phyloP scores from a whole-genome alignment of 179 eudicot species.

The Beta corolliflora region DNA sequence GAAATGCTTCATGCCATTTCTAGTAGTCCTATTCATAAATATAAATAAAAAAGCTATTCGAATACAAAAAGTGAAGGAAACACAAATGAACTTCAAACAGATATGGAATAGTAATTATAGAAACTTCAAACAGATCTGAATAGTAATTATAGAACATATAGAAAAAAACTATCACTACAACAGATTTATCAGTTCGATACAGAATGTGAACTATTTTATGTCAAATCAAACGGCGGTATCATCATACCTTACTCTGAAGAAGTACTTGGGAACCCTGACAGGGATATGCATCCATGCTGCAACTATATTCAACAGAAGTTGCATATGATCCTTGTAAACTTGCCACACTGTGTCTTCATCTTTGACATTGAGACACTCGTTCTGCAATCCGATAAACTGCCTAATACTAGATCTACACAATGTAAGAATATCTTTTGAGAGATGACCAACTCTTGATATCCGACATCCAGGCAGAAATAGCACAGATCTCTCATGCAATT shows the following conservation, averaged over 20 bases:
- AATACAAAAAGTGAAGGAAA: neutral
- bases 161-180: neutral
- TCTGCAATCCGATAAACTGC: constrained; percentile 42
- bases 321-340: constrained; percentile 33
- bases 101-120: neutral
- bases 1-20: neutral
- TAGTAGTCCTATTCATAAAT: neutral
- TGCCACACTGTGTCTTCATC: constrained; percentile 28
- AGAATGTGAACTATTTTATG: neutral
- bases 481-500: constrained; percentile 36
- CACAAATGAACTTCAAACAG: neutral
- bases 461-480: constrained; percentile 33
- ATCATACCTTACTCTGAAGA: constrained; percentile 75
- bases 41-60: neutral
- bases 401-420: constrained; percentile 50
- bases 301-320: constrained; percentile 43
- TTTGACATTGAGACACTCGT: constrained; percentile 27
- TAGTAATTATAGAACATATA: neutral
- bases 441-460: constrained; percentile 30
- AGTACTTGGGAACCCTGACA: constrained; percentile 51
- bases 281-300: constrained; percentile 57
- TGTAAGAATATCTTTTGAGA: constrained; percentile 37
- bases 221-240: neutral
- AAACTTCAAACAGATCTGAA: neutral
- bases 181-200: neutral